A percentile compares a stretch with the other conserved stretches of the same genome.
These are phyloP conservation scores for Suillus decipiens DNA, from an alignment of 768 basidiomycete species.

Conservation along the genomic window DNA sequence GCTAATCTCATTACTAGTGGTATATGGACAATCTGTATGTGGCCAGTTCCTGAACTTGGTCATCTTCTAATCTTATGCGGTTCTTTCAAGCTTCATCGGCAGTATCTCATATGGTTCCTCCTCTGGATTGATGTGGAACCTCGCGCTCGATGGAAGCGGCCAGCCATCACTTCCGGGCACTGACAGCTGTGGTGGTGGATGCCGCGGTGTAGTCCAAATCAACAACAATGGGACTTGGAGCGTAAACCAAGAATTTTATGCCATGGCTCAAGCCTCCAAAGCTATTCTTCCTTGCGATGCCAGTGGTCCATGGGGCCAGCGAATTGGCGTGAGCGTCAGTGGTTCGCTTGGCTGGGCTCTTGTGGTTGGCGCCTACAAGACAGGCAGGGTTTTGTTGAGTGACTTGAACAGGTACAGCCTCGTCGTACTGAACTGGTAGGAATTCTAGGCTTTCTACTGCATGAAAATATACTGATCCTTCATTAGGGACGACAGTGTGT, in stretches of 20 bases:
- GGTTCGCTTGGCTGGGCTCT: conserved; percentile 60
- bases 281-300: conserved; percentile 68
- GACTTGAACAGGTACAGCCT: conserved; percentile 70
- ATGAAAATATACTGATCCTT: conserved; percentile 2
- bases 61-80: conserved; percentile 17
- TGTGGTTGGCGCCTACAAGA: conserved; percentile 66
- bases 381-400: conserved; percentile 48
- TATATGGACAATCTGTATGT: conserved; percentile 67
- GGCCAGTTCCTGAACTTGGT: not conserved
- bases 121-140: conserved; percentile 72
- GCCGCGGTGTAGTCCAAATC: conserved; percentile 66
- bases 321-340: conserved; percentile 63
- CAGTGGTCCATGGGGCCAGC: conserved; percentile 67
- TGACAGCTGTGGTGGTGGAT: conserved; percentile 63
- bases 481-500: conserved; percentile 48
- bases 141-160: conserved; percentile 64
- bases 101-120: conserved; percentile 33
- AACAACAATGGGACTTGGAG: conserved; percentile 63
- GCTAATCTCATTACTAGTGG: conserved; percentile 46
- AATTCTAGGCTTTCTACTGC: not conserved
- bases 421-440: conserved; percentile 71
- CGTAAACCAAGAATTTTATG: conserved; percentile 76
- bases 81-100: conserved; percentile 40
- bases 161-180: conserved; percentile 67
- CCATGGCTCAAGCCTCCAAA: conserved; percentile 76